phyloP scores from a whole-genome alignment of 768 basidiomycete genomes.

The Phaffia tasmanica region DNA sequence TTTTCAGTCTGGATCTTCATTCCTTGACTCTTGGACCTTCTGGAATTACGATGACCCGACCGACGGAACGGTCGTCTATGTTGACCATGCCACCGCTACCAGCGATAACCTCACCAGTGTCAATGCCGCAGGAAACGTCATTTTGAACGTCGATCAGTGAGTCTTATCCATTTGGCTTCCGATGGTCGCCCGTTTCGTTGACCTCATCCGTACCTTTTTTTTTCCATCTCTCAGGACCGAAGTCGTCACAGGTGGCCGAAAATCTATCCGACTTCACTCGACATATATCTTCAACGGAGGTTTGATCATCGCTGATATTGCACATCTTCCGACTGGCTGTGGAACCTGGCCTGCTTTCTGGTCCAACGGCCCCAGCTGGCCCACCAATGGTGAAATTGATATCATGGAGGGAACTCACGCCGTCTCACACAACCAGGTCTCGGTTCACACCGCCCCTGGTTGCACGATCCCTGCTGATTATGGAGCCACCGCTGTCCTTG shows the following conservation, averaged over 20 bases:
- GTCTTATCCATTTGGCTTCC: conserved; percentile 38
- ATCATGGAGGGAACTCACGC: conserved; percentile 21
- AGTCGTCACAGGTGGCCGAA: conserved; percentile 54
- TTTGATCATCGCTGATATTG: conserved; percentile 67
- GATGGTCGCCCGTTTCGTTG: neutral
- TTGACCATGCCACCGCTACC: conserved; percentile 30
- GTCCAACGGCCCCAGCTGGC: conserved; percentile 45
- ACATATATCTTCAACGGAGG: conserved; percentile 51
- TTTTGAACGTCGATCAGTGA: conserved; percentile 74
- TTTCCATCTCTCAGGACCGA: conserved; percentile 31
- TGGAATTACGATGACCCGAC: conserved; percentile 58
- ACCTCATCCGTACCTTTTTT: neutral
- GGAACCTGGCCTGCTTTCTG: conserved; percentile 54
- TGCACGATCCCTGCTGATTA: conserved; percentile 43
- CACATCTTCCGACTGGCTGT: conserved; percentile 84
- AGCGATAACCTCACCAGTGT: conserved; percentile 50
- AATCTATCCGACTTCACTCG: conserved; percentile 59
- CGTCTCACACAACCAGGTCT: conserved; percentile 18
- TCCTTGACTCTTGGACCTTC: conserved; percentile 77
- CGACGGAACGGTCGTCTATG: conserved; percentile 53
- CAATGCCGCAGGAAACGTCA: conserved; percentile 59
- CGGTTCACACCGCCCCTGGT: conserved; percentile 20
- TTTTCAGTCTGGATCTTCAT: conserved; percentile 46
- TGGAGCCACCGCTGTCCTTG: conserved; percentile 48
- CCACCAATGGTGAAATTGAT: conserved; percentile 26